Evolutionary conservation across 2,329 filamentous ascomycete species (phyloP), one percentile per base, ranked within the genome.

Genomic region (Bipolaris bicolor): DNA sequence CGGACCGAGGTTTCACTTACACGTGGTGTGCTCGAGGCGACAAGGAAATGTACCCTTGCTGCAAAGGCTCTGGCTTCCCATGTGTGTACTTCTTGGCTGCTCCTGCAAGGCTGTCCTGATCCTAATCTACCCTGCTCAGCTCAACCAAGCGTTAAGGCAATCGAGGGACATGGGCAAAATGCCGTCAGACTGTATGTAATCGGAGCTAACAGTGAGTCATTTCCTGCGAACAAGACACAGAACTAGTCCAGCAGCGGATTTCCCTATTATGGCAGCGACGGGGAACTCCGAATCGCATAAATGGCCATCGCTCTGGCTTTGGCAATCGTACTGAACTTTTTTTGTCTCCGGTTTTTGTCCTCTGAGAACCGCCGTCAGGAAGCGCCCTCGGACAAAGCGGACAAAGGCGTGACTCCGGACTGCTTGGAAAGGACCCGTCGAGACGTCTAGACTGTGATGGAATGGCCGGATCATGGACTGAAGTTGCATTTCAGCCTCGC

Each of bases 401-500:
- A 68, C 7, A 70, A 45, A 31, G 71, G 52, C 1, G 63, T 67
- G n/a, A 67, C 45, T 31, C 68, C 49, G 10, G 52, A 37, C 39
- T 31, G 46, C 9, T 33, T 36, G 46, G 57, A 63, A 16, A 43
- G 48, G 34, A 57, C 51, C 39, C 51, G 31, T 53, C 49, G 48
- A 69, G 62, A 53, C 61, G 67, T 44, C 55, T 50, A 55, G 60
- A 47, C 55, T 65, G 58, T 49, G 63, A 65, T 20, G 70, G 40
- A 49, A 62, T 62, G 24, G 64, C 63, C 40, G 66, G 64, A 50
- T 69, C 71, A 61, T 67, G 63, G 39, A 71, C 64, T 72, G 49
- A 26, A 58, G 49, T 48, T 51, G 56, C 59, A 39, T 53, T 58
- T 68, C 58, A 70, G 66, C 65, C 58, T 68, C 57, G 61, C 40